Evolutionary conservation across 139 green algal species (phyloP), one percentile per base, ranked within the genome.

Genomic region (Micromonas commoda): DNA sequence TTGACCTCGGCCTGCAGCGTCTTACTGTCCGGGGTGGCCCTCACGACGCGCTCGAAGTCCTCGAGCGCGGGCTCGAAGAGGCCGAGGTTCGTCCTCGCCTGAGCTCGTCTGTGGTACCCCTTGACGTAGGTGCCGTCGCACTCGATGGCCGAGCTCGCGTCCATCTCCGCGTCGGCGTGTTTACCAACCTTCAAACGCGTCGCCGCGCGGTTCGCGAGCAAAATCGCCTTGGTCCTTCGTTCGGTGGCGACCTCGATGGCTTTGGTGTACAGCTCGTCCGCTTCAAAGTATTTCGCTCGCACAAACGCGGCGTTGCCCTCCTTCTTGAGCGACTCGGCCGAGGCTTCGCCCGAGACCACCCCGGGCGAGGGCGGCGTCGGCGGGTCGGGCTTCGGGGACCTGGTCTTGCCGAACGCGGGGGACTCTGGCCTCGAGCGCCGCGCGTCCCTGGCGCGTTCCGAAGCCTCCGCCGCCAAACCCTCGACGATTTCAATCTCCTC

Each of bases 271-370:
- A 23, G 67, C 76, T 81, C 78, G 3, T 81, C 83, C 13, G 90
- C 92, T 26, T 77, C 66, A 24, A 76, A n/a, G 72, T 80, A 89
- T 52, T 93, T 84, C 3, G 89, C 88, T 38, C 64, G 61, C 77
- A 89, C 91, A 61, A 93, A 89, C 0, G 87, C 87, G 32, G 74
- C 82, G 82, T 97, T 97, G 71, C 92, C 91, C 9, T 85, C 72
- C 13, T 88, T 87, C 76, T 92, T 92, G 0, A 80, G 85, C 1
- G 67, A 76, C 78, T 93, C 91, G 0, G 89, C 86, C 1, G 91
- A 82, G 1, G n/a, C 35, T 6, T 26, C 78, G 5, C 1, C 13
- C 39, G 57, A 32, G 5, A 73, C n/a, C 63, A 34, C 31, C 0
- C 38, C 24, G 0, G 60, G 6, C 45, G 45, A 9, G 9, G 45